Evolutionary conservation across 768 basidiomycete genomes (phyloP).

Genomic region (Lactifluus pinguis): DNA sequence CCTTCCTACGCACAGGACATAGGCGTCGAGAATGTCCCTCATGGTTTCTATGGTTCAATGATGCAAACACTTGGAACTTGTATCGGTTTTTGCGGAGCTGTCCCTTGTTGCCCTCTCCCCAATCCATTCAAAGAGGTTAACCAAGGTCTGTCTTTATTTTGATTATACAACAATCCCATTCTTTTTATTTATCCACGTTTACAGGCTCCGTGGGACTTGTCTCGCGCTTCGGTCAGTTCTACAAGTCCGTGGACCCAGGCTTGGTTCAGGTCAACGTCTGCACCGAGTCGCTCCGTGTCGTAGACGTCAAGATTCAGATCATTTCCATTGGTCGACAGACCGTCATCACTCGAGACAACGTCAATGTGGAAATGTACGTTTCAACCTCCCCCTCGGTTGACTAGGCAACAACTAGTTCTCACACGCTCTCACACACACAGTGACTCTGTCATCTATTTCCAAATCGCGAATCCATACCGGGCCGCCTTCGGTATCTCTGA

Average conservation of each 20-base stretch:
- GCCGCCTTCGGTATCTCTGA: constrained; percentile 92
- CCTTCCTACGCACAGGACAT: constrained; percentile 90
- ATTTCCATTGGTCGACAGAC: constrained; percentile 76
- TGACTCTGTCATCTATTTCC: constrained; percentile 91
- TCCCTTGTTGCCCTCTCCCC: constrained; percentile 78
- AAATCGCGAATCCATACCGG: constrained; percentile 82
- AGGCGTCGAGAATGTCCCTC: constrained; percentile 65
- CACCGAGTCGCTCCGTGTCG: constrained; percentile 76
- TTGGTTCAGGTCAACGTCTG: constrained; percentile 90
- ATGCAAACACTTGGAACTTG: constrained; percentile 59
- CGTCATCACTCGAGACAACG: constrained; percentile 94
- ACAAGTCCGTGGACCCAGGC: constrained; percentile 91
- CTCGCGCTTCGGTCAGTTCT: constrained; percentile 91
- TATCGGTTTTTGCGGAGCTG: constrained; percentile 61
- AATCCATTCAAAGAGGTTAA: constrained; percentile 82
- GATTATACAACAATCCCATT: not conserved
- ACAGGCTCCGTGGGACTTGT: constrained; percentile 87
- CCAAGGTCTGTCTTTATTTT: constrained; percentile 46
- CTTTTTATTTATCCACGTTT: constrained; percentile 16
- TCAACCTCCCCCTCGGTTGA: constrained; percentile 3
- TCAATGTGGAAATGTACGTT: constrained; percentile 83
- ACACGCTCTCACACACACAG: constrained; percentile 29
- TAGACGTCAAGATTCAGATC: constrained; percentile 96
- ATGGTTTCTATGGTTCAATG: constrained; percentile 80
- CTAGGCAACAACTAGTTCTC: constrained; percentile 29